Evolutionary conservation across 2,329 filamentous ascomycete genomes (phyloP), one percentile per base, ranked within the genome.

Genomic region (Didymella sp.): DNA sequence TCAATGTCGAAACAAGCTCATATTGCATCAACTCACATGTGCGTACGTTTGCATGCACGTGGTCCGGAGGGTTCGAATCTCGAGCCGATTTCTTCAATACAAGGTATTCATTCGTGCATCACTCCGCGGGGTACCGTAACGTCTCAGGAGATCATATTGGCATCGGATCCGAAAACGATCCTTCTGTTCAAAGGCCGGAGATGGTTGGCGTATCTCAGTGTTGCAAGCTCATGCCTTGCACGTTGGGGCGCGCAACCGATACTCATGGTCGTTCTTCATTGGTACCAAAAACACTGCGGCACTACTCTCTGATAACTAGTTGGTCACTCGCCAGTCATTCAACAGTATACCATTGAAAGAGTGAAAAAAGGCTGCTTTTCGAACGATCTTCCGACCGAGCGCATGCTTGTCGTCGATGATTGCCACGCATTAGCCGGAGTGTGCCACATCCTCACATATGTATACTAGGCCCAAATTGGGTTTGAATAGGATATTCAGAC

Each of bases 401-500:
- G 19, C 24, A 31, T 40, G 42, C 13, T 46, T 17, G 41, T 45
- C 8, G 19, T 52, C n/a, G 25, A 40, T 13, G 40, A 40, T 5
- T 33, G 13, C 17, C 19, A 31, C 15, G 19, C 40, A 27, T 43
- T 9, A 13, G 50, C 24, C 24, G 27, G 25, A 52, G 41, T 52
- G 41, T 52, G 50, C 50, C 50, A 31, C 42, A 31, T 19, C 6
- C 24, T 45, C n/a, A 41, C 50, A 52, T 22, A n/a, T 37, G 33
- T 40, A 21, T 11, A 33, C 50, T 52, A 45, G 19, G 25, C 41
- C 41, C 7, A 31, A 38, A 31, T 31, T 17, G 31, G 50, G 42
- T 13, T 45, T 52, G 50, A 45, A 52, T 45, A 52, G 42, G 41
- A n/a, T 52, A 45, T 52, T 46, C 41, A 52, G 41, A 40, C 33